phyloP scores from a whole-genome alignment of 2,329 filamentous ascomycete genomes.

The Sporothrix brunneoviolacea region DNA sequence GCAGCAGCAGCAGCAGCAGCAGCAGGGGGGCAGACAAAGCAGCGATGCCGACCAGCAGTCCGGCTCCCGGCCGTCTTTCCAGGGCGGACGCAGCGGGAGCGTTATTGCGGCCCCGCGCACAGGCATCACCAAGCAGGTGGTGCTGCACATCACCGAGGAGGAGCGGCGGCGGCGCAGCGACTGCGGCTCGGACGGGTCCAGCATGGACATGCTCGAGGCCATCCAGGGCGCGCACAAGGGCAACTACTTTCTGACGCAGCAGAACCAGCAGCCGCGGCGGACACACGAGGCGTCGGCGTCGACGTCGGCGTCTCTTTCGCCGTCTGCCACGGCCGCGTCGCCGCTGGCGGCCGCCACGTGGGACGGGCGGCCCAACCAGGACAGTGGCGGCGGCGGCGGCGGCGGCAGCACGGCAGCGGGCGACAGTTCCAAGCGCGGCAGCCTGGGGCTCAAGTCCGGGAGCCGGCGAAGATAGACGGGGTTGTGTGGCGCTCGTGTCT shows the following conservation, averaged over 20 bases:
- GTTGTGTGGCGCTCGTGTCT: neutral
- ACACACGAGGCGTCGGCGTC: neutral
- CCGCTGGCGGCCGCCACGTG: constrained; percentile 2
- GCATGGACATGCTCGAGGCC: constrained; percentile 1
- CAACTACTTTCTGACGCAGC: constrained; percentile 16
- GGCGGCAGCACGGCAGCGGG: neutral
- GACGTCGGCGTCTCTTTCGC: neutral
- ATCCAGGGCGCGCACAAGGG: constrained; percentile 14
- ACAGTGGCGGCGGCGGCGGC: neutral
- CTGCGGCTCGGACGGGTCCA: constrained; percentile 4
- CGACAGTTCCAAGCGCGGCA: constrained; percentile 1
- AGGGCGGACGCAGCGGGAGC: neutral
- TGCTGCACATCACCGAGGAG: constrained; percentile 14
- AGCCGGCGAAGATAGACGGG: neutral
- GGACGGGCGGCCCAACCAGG: neutral
- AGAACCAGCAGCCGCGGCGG: neutral
- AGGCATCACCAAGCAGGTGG: constrained; percentile 17
- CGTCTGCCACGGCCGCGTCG: neutral
- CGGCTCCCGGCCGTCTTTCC: constrained; percentile 2
- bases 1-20: neutral
- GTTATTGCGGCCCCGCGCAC: no score
- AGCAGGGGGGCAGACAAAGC: neutral
- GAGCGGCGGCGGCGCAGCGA: constrained; percentile 8
- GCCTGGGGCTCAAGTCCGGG: neutral
- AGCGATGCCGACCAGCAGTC: neutral